Evolutionary conservation across 306 rosid species (phyloP).

Genomic region (Trifolium repens): DNA sequence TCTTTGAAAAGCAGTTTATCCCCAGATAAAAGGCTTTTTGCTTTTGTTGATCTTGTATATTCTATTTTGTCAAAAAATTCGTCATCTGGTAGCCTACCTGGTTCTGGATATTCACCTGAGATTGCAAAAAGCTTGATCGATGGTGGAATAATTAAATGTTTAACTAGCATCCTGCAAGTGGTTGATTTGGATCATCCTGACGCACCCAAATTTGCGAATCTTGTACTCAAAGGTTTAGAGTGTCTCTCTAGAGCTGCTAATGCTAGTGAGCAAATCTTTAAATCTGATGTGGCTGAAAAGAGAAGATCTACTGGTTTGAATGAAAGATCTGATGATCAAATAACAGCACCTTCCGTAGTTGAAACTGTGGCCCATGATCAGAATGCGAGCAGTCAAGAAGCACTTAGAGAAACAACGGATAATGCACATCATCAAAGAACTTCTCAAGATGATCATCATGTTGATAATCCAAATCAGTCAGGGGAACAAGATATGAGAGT

Average conservation of each 20-base stretch:
- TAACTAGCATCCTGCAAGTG: constrained; percentile 84
- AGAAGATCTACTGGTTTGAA: constrained; percentile 63
- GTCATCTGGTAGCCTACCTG: constrained; percentile 86
- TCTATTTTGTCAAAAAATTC: constrained; percentile 91
- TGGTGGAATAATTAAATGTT: constrained; percentile 87
- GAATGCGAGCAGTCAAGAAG: constrained; percentile 63
- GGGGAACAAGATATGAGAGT: constrained; percentile 75
- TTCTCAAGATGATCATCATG: constrained; percentile 61
- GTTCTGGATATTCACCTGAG: constrained; percentile 95
- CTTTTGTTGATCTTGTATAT: constrained; percentile 81
- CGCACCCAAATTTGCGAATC: constrained; percentile 89
- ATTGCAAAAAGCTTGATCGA: constrained; percentile 98
- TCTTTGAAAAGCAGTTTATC: constrained; percentile 63
- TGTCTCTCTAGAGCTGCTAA: constrained; percentile 95
- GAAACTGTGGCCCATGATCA: constrained; percentile 60
- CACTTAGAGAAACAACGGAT: constrained; percentile 53
- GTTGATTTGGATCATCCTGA: constrained; percentile 98
- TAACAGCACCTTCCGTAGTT: constrained; percentile 57
- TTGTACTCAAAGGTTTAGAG: constrained; percentile 86
- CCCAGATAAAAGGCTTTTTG: constrained; percentile 89
- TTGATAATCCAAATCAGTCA: constrained; percentile 57
- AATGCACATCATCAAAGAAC: constrained; percentile 59
- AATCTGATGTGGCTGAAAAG: constrained; percentile 77
- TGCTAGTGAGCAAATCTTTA: constrained; percentile 82
- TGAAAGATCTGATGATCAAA: constrained; percentile 72